Percentiles rank a stretch among this genome's conserved stretches.
These are phyloP conservation scores for Mortierella antarctica DNA, from an alignment of 192 early-diverging fungal genomes.

Conservation along the genomic window DNA sequence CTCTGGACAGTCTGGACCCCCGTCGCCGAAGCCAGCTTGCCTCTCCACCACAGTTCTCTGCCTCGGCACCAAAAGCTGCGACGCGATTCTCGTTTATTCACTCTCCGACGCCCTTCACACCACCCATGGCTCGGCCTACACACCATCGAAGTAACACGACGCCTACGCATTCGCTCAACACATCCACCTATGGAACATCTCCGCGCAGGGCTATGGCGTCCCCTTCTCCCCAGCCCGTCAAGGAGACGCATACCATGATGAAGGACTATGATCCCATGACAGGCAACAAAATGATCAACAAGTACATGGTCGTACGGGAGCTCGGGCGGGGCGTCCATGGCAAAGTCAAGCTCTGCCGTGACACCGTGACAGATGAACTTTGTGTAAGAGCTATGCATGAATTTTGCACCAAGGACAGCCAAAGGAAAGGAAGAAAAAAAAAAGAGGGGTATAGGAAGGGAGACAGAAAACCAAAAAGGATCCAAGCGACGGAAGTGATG, in stretches of 20 bases:
- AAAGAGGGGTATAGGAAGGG: neutral
- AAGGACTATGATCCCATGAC: slow-evolving; percentile 85
- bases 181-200: slow-evolving; percentile 28
- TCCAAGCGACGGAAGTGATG: neutral
- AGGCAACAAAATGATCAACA: slow-evolving; percentile 96
- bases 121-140: slow-evolving; percentile 34
- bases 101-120: slow-evolving; percentile 39
- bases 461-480: neutral
- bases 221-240: slow-evolving; percentile 61
- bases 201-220: slow-evolving; percentile 27
- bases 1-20: slow-evolving; percentile 25
- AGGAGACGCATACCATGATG: slow-evolving; percentile 87
- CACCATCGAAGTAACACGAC: slow-evolving; percentile 41
- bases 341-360: slow-evolving; percentile 92
- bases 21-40: slow-evolving; percentile 30
- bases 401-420: neutral
- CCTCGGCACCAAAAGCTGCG: slow-evolving; percentile 38
- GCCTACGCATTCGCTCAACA: slow-evolving; percentile 20
- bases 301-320: slow-evolving; percentile 91
- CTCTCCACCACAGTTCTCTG: slow-evolving; percentile 23
- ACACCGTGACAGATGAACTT: slow-evolving; percentile 81
- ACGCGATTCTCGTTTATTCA: slow-evolving; percentile 45
- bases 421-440: neutral
- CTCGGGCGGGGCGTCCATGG: slow-evolving; percentile 95
- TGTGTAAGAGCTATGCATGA: slow-evolving; percentile 65